phyloP scores from a whole-genome alignment of 805 yeast species.

The Isabelozyma heimii region DNA sequence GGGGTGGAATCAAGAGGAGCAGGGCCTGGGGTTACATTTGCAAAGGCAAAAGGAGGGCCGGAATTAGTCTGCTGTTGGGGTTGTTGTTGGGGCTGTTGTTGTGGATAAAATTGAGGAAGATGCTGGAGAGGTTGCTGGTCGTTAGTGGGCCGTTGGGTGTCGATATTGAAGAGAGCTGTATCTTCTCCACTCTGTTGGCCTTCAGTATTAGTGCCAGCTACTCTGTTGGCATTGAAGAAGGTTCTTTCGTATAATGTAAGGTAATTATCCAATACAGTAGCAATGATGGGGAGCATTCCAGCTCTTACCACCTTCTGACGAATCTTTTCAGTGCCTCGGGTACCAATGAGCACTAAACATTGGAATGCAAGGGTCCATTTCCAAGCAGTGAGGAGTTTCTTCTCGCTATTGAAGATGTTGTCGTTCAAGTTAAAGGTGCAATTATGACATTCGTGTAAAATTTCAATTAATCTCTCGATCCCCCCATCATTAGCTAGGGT shows the following conservation, averaged over 20 bases:
- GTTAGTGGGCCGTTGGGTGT: not conserved
- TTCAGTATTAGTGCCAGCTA: slow-evolving; percentile 1
- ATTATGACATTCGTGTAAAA: slow-evolving; percentile 74
- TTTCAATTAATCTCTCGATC: slow-evolving; percentile 79
- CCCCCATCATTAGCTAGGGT: slow-evolving; percentile 91
- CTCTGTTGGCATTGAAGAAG: slow-evolving; percentile 26
- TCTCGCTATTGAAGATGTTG: slow-evolving; percentile 34
- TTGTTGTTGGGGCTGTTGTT: not conserved
- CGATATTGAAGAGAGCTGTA: not conserved
- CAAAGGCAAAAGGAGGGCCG: not conserved
- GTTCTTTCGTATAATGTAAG: slow-evolving; percentile 44
- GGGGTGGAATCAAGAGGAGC: not conserved
- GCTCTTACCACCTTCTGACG: slow-evolving; percentile 86
- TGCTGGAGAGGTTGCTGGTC: not conserved
- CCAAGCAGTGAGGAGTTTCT: slow-evolving; percentile 75
- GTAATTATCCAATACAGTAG: slow-evolving; percentile 89
- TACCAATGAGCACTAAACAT: slow-evolving; percentile 86
- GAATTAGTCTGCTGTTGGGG: not conserved
- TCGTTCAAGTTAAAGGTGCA: slow-evolving; percentile 26
- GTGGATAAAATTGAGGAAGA: not conserved
- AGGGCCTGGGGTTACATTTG: not conserved
- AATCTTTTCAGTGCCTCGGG: slow-evolving; percentile 86
- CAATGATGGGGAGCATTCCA: slow-evolving; percentile 85
- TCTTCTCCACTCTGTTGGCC: slow-evolving; percentile 1
- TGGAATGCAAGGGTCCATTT: slow-evolving; percentile 96